phyloP scores from a whole-genome alignment of 2,329 filamentous ascomycete genomes.

The Talaromyces atroroseus region DNA sequence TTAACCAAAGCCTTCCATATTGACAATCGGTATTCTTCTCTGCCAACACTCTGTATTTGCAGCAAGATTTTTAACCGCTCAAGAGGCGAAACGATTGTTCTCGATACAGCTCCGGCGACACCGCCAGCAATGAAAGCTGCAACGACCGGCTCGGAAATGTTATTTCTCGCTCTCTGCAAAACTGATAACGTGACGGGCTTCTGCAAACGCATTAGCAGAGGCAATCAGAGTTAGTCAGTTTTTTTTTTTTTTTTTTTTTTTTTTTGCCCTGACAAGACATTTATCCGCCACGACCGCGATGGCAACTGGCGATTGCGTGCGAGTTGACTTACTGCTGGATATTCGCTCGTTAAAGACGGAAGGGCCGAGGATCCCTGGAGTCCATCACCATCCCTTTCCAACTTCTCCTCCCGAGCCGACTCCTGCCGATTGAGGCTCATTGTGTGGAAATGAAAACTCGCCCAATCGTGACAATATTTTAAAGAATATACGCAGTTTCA shows the following conservation, averaged over 20 bases:
- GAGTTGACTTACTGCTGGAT: constrained; percentile 6
- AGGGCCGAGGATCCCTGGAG: constrained; percentile 15
- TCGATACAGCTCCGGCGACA: constrained; percentile 90
- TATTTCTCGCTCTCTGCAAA: constrained; percentile 24
- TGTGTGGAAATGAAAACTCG: constrained; percentile 1
- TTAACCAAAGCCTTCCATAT: constrained; percentile 83
- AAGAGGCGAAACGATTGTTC: constrained; percentile 92
- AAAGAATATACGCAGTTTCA: background rate
- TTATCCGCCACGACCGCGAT: background rate
- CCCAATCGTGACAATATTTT: background rate
- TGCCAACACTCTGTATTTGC: constrained; percentile 84
- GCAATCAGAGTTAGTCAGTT: background rate
- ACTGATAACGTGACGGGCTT: constrained; percentile 16
- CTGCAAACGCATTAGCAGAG: constrained; percentile 4
- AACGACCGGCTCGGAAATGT: constrained; percentile 72
- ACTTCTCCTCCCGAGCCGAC: constrained; percentile 13
- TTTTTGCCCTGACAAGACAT: too few relatives aligned
- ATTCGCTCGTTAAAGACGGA: constrained; percentile 1
- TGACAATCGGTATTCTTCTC: constrained; percentile 89
- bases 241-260: too few relatives aligned
- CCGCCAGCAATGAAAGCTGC: constrained; percentile 93
- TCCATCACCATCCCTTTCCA: constrained; percentile 19
- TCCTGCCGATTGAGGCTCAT: constrained; percentile 35
- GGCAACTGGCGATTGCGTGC: background rate
- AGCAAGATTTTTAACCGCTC: constrained; percentile 97